These are phyloP conservation scores for Termitomyces sp. DNA, from an alignment of 1,284 basidiomycete genomes.

Conservation along the genomic window DNA sequence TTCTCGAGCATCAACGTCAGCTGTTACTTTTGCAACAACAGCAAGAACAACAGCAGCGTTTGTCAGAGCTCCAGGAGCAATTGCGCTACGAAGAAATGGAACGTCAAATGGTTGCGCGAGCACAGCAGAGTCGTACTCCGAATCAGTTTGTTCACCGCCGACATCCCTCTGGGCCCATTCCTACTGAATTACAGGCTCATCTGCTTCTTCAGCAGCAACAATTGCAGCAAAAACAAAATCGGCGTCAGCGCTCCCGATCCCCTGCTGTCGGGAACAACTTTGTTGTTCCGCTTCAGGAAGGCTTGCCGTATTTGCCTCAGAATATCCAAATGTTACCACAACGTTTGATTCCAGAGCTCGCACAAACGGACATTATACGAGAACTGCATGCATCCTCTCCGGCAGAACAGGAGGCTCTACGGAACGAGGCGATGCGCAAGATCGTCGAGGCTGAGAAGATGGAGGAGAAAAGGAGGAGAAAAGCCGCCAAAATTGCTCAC, in stretches of 20 bases:
- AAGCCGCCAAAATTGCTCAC: slow-evolving; percentile 79
- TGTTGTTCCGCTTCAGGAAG: slow-evolving; percentile 38
- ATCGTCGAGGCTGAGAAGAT: slow-evolving; percentile 83
- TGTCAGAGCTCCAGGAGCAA: slow-evolving; percentile 57
- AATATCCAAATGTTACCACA: slow-evolving; percentile 72
- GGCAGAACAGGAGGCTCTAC: slow-evolving; percentile 64
- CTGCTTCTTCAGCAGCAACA: slow-evolving; percentile 36
- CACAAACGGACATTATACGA: slow-evolving; percentile 60
- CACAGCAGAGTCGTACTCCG: slow-evolving; percentile 30
- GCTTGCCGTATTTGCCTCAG: slow-evolving; percentile 46
- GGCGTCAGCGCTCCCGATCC: slow-evolving; percentile 43
- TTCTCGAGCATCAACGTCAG: slow-evolving; percentile 65
- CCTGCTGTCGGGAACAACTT: slow-evolving; percentile 40
- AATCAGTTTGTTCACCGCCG: slow-evolving; percentile 32
- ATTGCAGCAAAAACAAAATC: slow-evolving; percentile 16
- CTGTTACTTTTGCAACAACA: slow-evolving; percentile 51
- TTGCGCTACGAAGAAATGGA: slow-evolving; percentile 57
- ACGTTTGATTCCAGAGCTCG: slow-evolving; percentile 64
- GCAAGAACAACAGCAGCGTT: slow-evolving; percentile 57
- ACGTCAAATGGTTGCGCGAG: slow-evolving; percentile 47
- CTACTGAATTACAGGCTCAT: slow-evolving; percentile 34
- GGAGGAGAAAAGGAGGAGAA: slow-evolving; percentile 77
- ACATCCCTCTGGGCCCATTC: slow-evolving; percentile 35
- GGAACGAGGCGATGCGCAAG: slow-evolving; percentile 76
- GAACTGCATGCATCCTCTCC: slow-evolving; percentile 49